Conservation (phyloP, 2,329 filamentous ascomycete species). For the Apiospora rasikravindrae region DNA sequence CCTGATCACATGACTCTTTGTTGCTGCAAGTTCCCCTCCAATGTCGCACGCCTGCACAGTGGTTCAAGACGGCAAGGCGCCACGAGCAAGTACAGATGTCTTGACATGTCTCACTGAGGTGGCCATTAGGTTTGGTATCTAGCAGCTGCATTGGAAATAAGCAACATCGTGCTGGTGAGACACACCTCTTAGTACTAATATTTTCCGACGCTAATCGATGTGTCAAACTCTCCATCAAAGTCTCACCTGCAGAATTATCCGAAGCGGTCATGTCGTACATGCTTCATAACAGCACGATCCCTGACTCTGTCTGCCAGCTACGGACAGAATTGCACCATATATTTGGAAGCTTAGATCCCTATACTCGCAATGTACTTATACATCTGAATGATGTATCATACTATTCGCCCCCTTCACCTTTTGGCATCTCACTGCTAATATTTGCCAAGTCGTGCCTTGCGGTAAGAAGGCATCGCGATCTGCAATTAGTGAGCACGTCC, state of each 20-base stretch:
- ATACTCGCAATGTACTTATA: neutral
- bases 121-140: neutral
- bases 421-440: neutral
- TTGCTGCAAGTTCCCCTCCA: neutral
- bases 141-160: neutral
- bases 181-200: neutral
- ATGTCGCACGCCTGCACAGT: neutral
- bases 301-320: neutral
- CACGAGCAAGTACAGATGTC: neutral
- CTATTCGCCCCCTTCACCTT: neutral
- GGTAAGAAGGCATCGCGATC: neutral
- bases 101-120: slow-evolving; percentile 2
- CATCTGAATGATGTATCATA: neutral
- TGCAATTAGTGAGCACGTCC: neutral
- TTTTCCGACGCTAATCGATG: slow-evolving; percentile 12
- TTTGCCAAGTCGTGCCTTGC: neutral
- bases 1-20: neutral
- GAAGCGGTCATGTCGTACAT: neutral
- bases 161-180: neutral
- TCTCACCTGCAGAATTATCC: neutral
- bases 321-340: neutral
- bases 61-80: neutral
- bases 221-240: neutral
- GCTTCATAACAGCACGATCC: neutral
- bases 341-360: neutral